Base-by-base conservation (phyloP, 2,329 filamentous ascomycete species). In the Teratosphaeriaceae sp. region DNA sequence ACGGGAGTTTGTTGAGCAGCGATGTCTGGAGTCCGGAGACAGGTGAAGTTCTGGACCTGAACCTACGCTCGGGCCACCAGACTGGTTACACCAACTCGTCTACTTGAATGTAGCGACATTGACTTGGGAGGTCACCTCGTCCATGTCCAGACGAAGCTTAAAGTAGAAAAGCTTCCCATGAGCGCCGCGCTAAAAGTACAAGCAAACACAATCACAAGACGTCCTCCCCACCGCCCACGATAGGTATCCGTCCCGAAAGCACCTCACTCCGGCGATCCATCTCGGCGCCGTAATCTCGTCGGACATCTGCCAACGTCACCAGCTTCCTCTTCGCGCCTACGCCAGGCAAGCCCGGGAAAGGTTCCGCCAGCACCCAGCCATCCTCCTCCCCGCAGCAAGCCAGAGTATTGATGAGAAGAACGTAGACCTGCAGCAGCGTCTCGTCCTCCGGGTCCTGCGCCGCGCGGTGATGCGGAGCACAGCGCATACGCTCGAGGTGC, bases 331-430 rank as follows among this genome's bases (percentile, higher is more conserved):
- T 84, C 42, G 54, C 54, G 26, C 44, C 46, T 3, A 46, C 49
- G 18, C 11, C 9, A 27, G 19, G 15, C 27, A 34, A n/a, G 9
- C 40, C 31, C 6, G 2, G 9, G 3, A 24, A 31, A 47, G 70
- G 64, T 30, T 74, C 72, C 15, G 75, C 73, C 16, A 80, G 66
- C n/a, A 94, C 79, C 78, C 94, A 98, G 1, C 83, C 84, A 57
- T 95, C 85, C 49, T 86, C 79, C 45, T 81, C 72, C 38, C 85
- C 80, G 31, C 96, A 88, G 50, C 88, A 95, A 52, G 85, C 87
- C 47, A 98, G 72, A 1, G 88, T 83, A 62, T 98, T 98, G 69
- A 98, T 94, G 34, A 98, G 76, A 48, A 88, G 75, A n/a, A 97
- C 70, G 56, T 94, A 92, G 57, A 87, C 84, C 53, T 85, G 79